phyloP scores from a whole-genome alignment of 2,329 filamentous ascomycete species.

The Alternaria ventricosa region DNA sequence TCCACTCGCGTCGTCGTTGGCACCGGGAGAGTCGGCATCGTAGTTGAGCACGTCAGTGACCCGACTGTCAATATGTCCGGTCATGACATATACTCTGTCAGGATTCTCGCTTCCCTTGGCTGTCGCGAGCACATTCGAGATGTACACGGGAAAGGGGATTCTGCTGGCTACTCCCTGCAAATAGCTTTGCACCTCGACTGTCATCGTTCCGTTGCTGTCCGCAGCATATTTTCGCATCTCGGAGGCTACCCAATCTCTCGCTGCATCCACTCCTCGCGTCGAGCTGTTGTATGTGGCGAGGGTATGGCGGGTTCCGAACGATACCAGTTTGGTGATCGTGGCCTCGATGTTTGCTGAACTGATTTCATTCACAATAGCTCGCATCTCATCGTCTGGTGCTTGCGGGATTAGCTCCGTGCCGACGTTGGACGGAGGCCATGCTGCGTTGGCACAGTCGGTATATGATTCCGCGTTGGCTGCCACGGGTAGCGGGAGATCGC shows the following conservation, averaged over 20 bases:
- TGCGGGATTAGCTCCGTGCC: conserved; percentile 50
- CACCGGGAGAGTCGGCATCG: conserved; percentile 61
- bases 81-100: conserved; percentile 60
- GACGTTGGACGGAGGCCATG: conserved; percentile 52
- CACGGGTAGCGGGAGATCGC: conserved; percentile 35
- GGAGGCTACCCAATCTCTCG: conserved; percentile 62
- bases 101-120: conserved; percentile 59
- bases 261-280: conserved; percentile 62
- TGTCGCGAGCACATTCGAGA: conserved; percentile 59
- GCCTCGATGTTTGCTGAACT: conserved; percentile 56
- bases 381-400: conserved; percentile 50
- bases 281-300: conserved; percentile 60
- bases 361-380: conserved; percentile 49
- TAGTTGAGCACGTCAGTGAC: conserved; percentile 60
- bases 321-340: conserved; percentile 61
- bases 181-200: conserved; percentile 60
- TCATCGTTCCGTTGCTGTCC: conserved; percentile 58
- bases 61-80: conserved; percentile 64
- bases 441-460: conserved; percentile 42
- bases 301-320: conserved; percentile 65
- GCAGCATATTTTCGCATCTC: conserved; percentile 59
- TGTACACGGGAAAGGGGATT: conserved; percentile 59
- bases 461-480: conserved; percentile 43
- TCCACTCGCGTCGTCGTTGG: conserved; percentile 65
- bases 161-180: conserved; percentile 57